These are phyloP conservation scores for Trypanosoma mega DNA, from an alignment of 208 protist species.

Conservation along the genomic window DNA sequence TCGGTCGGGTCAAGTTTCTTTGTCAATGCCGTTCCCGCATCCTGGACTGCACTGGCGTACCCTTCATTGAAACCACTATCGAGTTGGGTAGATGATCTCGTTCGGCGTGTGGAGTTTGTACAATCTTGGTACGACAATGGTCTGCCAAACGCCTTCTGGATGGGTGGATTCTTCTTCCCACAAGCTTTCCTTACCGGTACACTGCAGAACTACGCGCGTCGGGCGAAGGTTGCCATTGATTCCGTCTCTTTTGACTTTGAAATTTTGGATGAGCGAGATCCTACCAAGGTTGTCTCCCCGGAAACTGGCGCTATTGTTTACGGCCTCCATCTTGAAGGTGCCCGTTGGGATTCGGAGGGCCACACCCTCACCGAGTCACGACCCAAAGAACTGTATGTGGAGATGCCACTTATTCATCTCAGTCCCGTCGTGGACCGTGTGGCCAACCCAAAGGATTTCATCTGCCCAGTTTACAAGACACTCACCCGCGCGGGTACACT, in stretches of 20 bases:
- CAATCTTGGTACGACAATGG: slow-evolving; percentile 87
- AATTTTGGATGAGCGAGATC: slow-evolving; percentile 37
- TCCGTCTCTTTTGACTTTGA: slow-evolving; percentile 94
- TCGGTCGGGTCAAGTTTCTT: slow-evolving; percentile 94
- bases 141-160: slow-evolving; percentile 90
- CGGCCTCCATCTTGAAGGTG: slow-evolving; percentile 97
- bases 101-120: slow-evolving; percentile 89
- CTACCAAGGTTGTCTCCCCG: slow-evolving; percentile 19
- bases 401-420: slow-evolving; percentile 93
- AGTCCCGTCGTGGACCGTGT: slow-evolving; percentile 73
- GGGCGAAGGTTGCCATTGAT: slow-evolving; percentile 94
- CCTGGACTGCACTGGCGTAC: slow-evolving; percentile 91
- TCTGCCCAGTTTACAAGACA: slow-evolving; percentile 98
- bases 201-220: slow-evolving; percentile 96
- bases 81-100: slow-evolving; percentile 96
- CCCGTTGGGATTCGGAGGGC: slow-evolving; percentile 88
- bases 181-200: slow-evolving; percentile 96
- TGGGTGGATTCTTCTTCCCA: slow-evolving; percentile 98
- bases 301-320: slow-evolving; percentile 88
- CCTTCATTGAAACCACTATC: slow-evolving; percentile 96
- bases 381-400: slow-evolving; percentile 94
- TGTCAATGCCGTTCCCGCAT: slow-evolving; percentile 93
- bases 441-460: slow-evolving; percentile 71
- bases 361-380: slow-evolving; percentile 89
- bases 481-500: slow-evolving; percentile 94